Evolutionary conservation across 1,139 yeast species (phyloP), one percentile per base, ranked within the genome.

Genomic region (Zygotorulaspora mrakii): DNA sequence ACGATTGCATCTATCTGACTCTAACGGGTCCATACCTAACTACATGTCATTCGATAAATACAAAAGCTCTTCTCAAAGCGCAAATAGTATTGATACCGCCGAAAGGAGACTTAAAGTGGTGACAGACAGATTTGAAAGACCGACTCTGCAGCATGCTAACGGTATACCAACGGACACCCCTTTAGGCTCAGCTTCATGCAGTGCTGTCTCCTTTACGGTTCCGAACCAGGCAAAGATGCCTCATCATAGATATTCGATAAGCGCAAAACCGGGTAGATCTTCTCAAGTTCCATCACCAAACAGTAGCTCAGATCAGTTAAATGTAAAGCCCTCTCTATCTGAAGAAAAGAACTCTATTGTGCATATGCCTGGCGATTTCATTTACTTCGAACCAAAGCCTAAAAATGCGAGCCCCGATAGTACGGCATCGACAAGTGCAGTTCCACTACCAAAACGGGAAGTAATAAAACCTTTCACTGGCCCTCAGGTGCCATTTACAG

Each of bases 401-500:
- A 40, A 37, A 22, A 32, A 11, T 8, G 16, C 21, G 10, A 28
- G 16, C 18, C 23, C 29, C 7, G 16, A 20, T 8, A 32, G 27
- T 17, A 16, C 22, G 9, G 20, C 35, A 12, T 22, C 25, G 17
- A 27, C 34, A 28, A 21, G 27, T 38, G 37, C 42, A 45, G 29
- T 29, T 35, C 14, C 43, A 9, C 23, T 33, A 16, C 37, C 41
- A 8, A 52, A 61, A 2, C 68, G 69, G 45, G 65, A 73, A 2
- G 55, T 69, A 2, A 67, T 71, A 32, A 56, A 68, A 2, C 56
- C 81, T 2, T 84, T 83, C 2, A 73, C 70, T 3, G 85, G 81
- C 0, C 84, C 87, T 1, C 78, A 81, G 22, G 81, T 81, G 1
- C 89, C 89, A 13, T 83, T 83, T 55, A 82, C 82, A 33, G 80